Conservation (phyloP, 148 eudicot species). For the Rhododendron kiyosumense region DNA sequence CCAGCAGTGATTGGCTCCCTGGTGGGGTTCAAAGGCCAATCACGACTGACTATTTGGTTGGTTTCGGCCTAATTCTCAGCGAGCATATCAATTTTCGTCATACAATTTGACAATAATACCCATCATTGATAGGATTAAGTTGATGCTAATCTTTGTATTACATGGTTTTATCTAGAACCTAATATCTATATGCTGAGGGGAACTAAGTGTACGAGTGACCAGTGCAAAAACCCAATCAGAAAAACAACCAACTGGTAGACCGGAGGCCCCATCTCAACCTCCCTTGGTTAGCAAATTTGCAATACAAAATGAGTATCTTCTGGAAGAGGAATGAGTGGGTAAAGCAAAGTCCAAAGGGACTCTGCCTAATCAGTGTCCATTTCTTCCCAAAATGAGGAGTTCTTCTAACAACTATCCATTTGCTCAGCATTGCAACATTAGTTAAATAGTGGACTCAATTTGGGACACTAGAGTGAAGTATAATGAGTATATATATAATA, state of each 20-base stretch:
- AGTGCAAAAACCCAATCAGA: slow-evolving; percentile 7
- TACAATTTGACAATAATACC: not conserved
- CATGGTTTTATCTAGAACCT: not conserved
- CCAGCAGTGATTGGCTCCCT: not conserved
- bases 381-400: not conserved
- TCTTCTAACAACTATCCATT: not conserved
- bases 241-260: slow-evolving; percentile 31
- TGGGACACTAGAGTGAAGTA: not conserved
- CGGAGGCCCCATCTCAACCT: slow-evolving; percentile 15
- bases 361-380: slow-evolving; percentile 23
- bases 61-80: not conserved
- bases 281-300: not conserved
- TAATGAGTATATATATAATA: slow-evolving; percentile 5
- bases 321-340: slow-evolving; percentile 10
- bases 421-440: slow-evolving; percentile 10
- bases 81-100: not conserved
- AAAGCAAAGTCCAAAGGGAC: slow-evolving; percentile 18
- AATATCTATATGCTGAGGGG: no score
- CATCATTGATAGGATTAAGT: not conserved
- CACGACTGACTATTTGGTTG: not conserved
- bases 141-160: not conserved
- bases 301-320: slow-evolving; percentile 13
- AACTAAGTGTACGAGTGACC: not conserved
- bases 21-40: not conserved
- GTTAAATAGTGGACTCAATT: not conserved